Percentiles rank a stretch among this genome's conserved stretches.
Evolutionary conservation across 176 grass and related monocot genomes (phyloP).

Genomic region (Carex kokanica): DNA sequence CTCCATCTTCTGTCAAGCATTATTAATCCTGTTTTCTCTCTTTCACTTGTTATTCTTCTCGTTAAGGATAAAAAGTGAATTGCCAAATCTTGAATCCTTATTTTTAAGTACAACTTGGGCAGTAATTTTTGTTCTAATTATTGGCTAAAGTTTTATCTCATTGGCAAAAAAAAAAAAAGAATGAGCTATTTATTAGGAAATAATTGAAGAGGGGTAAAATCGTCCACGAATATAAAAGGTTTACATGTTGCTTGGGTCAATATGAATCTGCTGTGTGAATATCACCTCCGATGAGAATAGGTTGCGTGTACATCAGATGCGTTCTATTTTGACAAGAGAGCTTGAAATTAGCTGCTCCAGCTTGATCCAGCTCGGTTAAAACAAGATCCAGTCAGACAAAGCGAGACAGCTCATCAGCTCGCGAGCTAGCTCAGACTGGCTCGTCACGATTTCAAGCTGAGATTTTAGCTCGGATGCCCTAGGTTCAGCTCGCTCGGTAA

Average conservation of each 20-base stretch:
- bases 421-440: no score
- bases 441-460: no score
- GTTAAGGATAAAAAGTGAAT: conserved; percentile 44
- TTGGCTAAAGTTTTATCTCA: conserved; percentile 89
- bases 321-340: neutral
- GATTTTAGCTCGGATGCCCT: no score
- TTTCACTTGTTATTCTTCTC: conserved; percentile 72
- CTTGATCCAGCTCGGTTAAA: no score
- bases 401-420: no score
- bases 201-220: neutral
- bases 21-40: conserved; percentile 66
- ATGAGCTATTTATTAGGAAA: neutral
- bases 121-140: conserved; percentile 31
- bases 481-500: no score
- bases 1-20: conserved; percentile 52
- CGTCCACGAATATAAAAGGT: neutral
- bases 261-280: neutral
- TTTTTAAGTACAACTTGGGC: neutral
- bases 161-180: neutral
- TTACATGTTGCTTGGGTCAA: neutral
- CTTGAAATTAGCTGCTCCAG: neutral
- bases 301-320: neutral
- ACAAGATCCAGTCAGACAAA: no score
- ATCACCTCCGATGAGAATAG: neutral
- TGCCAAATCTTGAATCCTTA: conserved; percentile 16